Base-by-base conservation (phyloP, 106 monocot genomes). In the Vanilla planifolia region DNA sequence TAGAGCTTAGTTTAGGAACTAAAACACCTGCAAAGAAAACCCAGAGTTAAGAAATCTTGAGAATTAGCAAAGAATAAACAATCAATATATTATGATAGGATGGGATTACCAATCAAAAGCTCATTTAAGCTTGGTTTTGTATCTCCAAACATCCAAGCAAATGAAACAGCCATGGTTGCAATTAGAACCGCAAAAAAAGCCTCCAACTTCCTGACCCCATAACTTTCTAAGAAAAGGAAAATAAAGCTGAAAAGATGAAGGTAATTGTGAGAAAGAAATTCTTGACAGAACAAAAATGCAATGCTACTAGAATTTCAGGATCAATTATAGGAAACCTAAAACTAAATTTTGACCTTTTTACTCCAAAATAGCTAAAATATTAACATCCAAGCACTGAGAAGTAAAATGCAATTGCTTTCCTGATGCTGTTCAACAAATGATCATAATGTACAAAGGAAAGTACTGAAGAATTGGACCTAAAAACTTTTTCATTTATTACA, bases 121-220 rank as follows among this genome's bases (percentile, higher is more conserved):
- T 89, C 93, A 48, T 63, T 85, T 62, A 79, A 81, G 43, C 75
- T 85, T 8, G 93, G 93, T 39, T 94, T 70, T 35, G 89, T 83
- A 67, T 89, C 76, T 8, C 67, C 74, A 68, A 94, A 94, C 89
- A 94, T 94, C 77, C 82, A 82, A 17, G 85, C 89, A 76, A 94
- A 94, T 8, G 89, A 82, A 61, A 83, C 21, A 0, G 85, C 89
- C 93, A 94, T 94, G 16, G 77, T 78, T 59, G 75, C 74, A 51
- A 94, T 89, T 45, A 94, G 80, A 62, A 94, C 32, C 3, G 79
- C 93, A 73, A 94, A 94, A 45, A 86, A 73, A 23, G 82, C 93
- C 73, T 94, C 93, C n/a, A 94, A 60, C 57, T 94, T 94, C 67
- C 93, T 82, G 46, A 94, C 89, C 6, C 93, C 93, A 68, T 85